Conservation (phyloP, 2,329 filamentous ascomycete genomes). For the Talaromyces sp. region DNA sequence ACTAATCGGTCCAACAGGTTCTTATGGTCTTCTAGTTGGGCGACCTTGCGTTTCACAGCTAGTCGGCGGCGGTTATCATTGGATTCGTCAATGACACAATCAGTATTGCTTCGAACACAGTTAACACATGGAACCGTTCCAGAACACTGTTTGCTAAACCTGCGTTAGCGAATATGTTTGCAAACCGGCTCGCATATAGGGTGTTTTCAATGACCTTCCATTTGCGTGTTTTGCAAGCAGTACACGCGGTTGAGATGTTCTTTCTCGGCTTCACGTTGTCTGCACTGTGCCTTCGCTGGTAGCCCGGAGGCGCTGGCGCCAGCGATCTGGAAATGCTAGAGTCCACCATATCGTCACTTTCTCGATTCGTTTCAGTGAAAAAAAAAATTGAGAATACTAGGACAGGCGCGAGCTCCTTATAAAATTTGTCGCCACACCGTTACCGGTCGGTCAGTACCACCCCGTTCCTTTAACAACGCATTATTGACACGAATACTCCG, state of each 20-base stretch:
- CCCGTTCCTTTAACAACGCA: neutral
- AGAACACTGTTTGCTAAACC: constrained; percentile 28
- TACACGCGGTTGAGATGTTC: constrained; percentile 10
- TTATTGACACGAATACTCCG: neutral
- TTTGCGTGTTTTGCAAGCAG: constrained; percentile 8
- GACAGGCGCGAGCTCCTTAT: neutral
- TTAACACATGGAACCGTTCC: constrained; percentile 18
- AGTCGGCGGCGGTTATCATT: constrained; percentile 19
- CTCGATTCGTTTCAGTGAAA: neutral
- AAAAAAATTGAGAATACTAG: neutral
- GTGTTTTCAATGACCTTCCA: constrained; percentile 6
- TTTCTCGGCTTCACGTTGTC: constrained; percentile 6
- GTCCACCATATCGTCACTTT: constrained; percentile 1
- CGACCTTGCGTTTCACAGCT: constrained; percentile 18
- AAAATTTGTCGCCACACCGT: neutral
- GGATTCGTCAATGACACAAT: constrained; percentile 18
- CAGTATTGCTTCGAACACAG: constrained; percentile 15
- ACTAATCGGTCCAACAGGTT: constrained; percentile 16
- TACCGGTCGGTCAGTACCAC: neutral
- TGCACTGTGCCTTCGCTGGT: constrained; percentile 5
- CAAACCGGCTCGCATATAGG: neutral
- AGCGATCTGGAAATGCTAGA: constrained; percentile 6
- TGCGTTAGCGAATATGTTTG: neutral
- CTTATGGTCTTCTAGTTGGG: constrained; percentile 18
- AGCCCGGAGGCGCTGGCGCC: constrained; percentile 10